phyloP scores from a whole-genome alignment of 2,329 filamentous ascomycete genomes.

The Neoarthrinium moseri region DNA sequence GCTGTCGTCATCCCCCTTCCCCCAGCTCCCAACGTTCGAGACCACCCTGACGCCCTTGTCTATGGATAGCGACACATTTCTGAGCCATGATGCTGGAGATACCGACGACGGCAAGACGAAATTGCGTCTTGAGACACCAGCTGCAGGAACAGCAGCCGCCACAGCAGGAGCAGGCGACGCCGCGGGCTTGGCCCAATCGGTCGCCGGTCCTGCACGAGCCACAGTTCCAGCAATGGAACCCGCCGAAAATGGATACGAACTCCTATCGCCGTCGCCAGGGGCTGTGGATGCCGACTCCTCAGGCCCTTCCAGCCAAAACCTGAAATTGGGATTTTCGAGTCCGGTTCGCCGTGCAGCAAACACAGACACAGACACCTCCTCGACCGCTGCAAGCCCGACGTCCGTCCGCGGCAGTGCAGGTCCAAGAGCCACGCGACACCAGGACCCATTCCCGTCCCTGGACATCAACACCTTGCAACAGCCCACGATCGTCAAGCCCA shows the following conservation, averaged over 20 bases:
- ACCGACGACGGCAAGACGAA: not conserved
- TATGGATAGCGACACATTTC: slow-evolving; percentile 26
- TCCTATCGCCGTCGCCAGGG: slow-evolving; percentile 26
- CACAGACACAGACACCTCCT: slow-evolving; percentile 11
- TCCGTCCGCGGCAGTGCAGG: not conserved
- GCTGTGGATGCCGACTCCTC: slow-evolving; percentile 15
- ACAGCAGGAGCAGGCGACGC: slow-evolving; percentile 16
- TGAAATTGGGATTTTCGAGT: too few species aligned
- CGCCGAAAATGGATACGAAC: slow-evolving; percentile 26
- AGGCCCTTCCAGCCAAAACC: slow-evolving; percentile 15
- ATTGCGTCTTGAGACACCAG: slow-evolving; percentile 15
- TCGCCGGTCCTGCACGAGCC: slow-evolving; percentile 26
- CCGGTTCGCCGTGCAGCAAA: slow-evolving; percentile 12
- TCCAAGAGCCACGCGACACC: slow-evolving; percentile 12
- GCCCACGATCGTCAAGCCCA: slow-evolving; percentile 22
- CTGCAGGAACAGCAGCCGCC: slow-evolving; percentile 20
- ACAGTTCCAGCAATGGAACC: slow-evolving; percentile 14
- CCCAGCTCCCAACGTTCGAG: slow-evolving; percentile 23
- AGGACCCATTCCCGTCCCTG: slow-evolving; percentile 3
- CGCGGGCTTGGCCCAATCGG: slow-evolving; percentile 26
- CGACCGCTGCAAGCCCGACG: slow-evolving; percentile 2
- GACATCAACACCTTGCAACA: not conserved
- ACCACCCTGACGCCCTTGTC: slow-evolving; percentile 30
- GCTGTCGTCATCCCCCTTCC: slow-evolving; percentile 28
- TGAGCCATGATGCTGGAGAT: not conserved